Evolutionary conservation across 768 basidiomycete genomes (phyloP), one percentile per base, ranked within the genome.

Genomic region (Trametes meyenii): DNA sequence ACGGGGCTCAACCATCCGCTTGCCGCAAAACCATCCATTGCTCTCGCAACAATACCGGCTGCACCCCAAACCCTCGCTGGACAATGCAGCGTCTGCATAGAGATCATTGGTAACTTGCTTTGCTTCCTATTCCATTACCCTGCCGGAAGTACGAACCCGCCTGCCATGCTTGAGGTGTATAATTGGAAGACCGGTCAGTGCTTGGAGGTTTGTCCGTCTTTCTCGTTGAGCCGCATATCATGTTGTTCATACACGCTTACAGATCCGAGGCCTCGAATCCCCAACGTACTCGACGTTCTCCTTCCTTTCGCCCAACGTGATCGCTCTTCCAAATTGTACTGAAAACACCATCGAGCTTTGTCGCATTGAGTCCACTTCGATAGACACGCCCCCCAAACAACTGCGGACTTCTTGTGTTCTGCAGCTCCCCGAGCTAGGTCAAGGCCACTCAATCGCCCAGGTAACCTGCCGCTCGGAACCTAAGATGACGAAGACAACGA

Each of bases 121-220:
- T 60, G 65, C 16, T 58, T 68, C 36, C 52, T 71, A 26, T 55
- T 71, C 49, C 61, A 67, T 43, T 60, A 64, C 26, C 64, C 62
- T 7, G 21, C 40, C 24, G 57, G 58, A 7, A 49, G 19, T 10
- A 51, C 51, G 1, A 43, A 16, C 10, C 62, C 62, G 13, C 58
- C 58, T 19, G 52, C 62, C 5, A 55, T 63, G 57, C 67, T 64
- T 16, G 53, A 64, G 29, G 50, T 70, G 0, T 65, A 69, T 38
- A 63, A 71, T n/a, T 74, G 73, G 73, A 69, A 70, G 66, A 67
- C 69, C 23, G 73, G 73, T 0, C 50, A 59, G 38, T 55, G 57
- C 13, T 40, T 64, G 19, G 58, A 64, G 58, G 62, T 64, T n/a
- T 7, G 60, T 53, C 12, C 36, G 3, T 17, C 33, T 16, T 19